Base-by-base conservation (phyloP, 257 asterid species). In the Ligustrum vulgare region DNA sequence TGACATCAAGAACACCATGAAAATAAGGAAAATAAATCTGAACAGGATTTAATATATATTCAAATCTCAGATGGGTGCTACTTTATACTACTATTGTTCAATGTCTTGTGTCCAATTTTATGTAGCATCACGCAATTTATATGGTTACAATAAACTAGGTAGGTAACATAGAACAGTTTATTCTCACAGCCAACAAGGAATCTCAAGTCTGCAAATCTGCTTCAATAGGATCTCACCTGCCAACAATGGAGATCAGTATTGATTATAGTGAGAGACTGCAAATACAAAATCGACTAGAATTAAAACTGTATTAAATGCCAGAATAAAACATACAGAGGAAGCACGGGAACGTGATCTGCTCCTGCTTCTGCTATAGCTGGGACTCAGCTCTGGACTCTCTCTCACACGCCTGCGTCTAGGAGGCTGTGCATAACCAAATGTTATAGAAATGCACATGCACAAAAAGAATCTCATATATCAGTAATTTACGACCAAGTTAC, bases 201-300 rank as follows among this genome's bases (percentile, higher is more conserved):
- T 66, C 70, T 43, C 70, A 31, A 71, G 49, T 25, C 56, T 4
- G 28, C 62, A 6, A 75, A 60, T 41, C 47, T 43, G 28, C 31
- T 76, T 87, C 91, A 89, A 37, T 79, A 80, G 28, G 91, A 82
- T 16, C 49, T 66, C 63, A 49, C 91, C 91, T 89, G 90, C 65
- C 64, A 64, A 75, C 64, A 23, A 63, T 63, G 69, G 36, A 67
- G 18, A 64, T 5, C 2, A 62, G 0, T 4, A 47, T 33, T 4
- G 22, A 12, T 74, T 8, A 65, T 37, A 32, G 67, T 34, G 23
- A 51, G 8, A 71, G 47, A 51, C 33, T 56, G 36, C 35, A 5
- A 76, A 75, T 49, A 71, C 8, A 31, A 82, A 36, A 23, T 51
- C 32, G 41, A 22, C 45, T 20, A n/a, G 11, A 54, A 70, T 7